A percentile compares a stretch with the other conserved stretches of the same genome.
phyloP scores from a whole-genome alignment of 2,329 filamentous ascomycete genomes.

The Sordariomycetes sp. region DNA sequence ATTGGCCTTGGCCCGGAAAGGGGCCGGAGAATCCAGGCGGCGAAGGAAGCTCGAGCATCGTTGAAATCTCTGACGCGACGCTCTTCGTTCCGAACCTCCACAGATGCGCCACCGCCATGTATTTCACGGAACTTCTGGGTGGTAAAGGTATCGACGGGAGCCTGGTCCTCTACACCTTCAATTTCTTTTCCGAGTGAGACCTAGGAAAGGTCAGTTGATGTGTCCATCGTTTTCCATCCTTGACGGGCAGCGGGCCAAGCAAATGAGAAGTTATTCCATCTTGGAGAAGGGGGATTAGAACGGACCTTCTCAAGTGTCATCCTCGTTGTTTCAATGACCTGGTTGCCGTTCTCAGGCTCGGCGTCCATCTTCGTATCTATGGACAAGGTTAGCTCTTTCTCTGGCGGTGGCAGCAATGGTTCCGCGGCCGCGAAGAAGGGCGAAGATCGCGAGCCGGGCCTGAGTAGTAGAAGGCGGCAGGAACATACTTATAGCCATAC shows the following conservation, averaged over 20 bases:
- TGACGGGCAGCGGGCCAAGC: not conserved
- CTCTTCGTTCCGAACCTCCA: slow-evolving; percentile 8
- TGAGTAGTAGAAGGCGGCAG: no score
- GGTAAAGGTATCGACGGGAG: not conserved
- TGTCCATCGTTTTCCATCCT: not conserved
- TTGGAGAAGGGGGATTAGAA: not conserved
- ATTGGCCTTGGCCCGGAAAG: not conserved
- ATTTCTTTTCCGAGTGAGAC: not conserved
- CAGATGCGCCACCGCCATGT: slow-evolving; percentile 5
- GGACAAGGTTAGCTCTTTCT: no score
- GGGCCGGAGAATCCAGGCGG: slow-evolving; percentile 7
- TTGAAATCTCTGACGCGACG: slow-evolving; percentile 5
- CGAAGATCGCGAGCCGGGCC: no score
- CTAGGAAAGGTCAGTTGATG: not conserved
- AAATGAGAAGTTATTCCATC: not conserved
- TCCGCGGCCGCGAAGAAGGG: no score
- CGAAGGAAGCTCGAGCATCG: not conserved
- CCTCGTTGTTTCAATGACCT: not conserved
- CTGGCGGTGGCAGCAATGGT: not conserved
- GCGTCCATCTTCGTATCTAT: not conserved
- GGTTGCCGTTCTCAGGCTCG: not conserved
- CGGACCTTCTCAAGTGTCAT: not conserved
- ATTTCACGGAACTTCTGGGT: slow-evolving; percentile 1
- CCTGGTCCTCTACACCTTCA: not conserved
- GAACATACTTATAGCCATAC: no score